Evolutionary conservation across 2,329 filamentous ascomycete genomes (phyloP).

Genomic region (Colletotrichum destructivum): DNA sequence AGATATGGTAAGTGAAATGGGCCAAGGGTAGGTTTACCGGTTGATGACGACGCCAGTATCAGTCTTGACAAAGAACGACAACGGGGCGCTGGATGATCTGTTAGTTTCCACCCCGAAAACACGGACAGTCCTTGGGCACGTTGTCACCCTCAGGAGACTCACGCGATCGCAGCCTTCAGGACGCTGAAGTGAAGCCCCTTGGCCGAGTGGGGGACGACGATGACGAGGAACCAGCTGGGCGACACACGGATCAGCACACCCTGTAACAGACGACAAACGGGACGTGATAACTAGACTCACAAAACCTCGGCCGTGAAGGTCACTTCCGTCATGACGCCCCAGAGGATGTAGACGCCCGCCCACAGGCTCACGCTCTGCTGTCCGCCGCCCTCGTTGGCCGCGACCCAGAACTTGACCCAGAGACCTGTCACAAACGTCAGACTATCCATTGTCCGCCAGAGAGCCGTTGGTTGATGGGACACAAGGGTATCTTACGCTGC

Average conservation of each 20-base stretch:
- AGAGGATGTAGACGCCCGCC: slow-evolving; percentile 31
- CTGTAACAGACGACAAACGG: neutral
- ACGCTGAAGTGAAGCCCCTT: slow-evolving; percentile 37
- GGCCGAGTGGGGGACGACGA: slow-evolving; percentile 31
- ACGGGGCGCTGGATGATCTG: neutral
- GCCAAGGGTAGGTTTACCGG: slow-evolving; percentile 23
- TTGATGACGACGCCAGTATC: slow-evolving; percentile 45
- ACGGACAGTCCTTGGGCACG: neutral
- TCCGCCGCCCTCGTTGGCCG: slow-evolving; percentile 16
- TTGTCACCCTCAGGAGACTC: neutral
- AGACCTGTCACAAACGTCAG: neutral
- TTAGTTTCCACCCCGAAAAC: neutral
- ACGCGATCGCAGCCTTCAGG: slow-evolving; percentile 24
- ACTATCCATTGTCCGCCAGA: neutral
- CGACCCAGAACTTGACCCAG: slow-evolving; percentile 37
- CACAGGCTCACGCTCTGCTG: slow-evolving; percentile 12
- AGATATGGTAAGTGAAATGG: no score
- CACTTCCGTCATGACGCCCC: slow-evolving; percentile 22
- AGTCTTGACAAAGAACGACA: slow-evolving; percentile 46
- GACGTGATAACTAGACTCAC: neutral
- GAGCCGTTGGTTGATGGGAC: no score
- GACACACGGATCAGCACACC: neutral
- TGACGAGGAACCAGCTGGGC: slow-evolving; percentile 26
- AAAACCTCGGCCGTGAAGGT: slow-evolving; percentile 7
- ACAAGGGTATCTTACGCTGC: neutral